Evolutionary conservation across 2,329 filamentous ascomycete species (phyloP).

Genomic region (Paecilomyces dactylethromorphus): DNA sequence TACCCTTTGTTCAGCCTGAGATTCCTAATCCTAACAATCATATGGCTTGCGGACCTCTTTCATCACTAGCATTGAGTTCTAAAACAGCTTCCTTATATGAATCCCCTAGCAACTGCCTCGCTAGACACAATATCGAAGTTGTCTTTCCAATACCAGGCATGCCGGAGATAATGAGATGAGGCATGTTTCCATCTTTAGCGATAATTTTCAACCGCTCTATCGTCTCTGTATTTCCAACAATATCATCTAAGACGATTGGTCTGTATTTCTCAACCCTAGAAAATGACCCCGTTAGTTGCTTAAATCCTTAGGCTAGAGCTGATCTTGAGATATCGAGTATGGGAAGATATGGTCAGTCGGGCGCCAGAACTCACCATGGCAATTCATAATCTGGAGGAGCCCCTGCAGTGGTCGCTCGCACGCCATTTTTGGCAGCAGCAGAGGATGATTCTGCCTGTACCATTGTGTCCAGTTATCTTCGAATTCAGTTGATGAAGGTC

Average conservation of each 20-base stretch:
- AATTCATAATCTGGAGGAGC: slow-evolving; percentile 42
- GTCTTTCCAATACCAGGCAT: slow-evolving; percentile 99
- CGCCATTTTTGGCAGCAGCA: slow-evolving; percentile 34
- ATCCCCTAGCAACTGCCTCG: slow-evolving; percentile 82
- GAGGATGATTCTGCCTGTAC: slow-evolving; percentile 43
- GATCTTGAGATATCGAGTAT: not conserved
- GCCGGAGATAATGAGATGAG: slow-evolving; percentile 97
- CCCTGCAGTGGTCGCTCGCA: slow-evolving; percentile 32
- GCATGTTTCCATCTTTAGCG: slow-evolving; percentile 98
- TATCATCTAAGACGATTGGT: slow-evolving; percentile 88
- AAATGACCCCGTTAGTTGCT: not conserved
- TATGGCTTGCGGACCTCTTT: slow-evolving; percentile 56
- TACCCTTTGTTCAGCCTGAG: not conserved
- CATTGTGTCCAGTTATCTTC: slow-evolving; percentile 20
- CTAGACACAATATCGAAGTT: slow-evolving; percentile 87
- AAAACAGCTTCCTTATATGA: slow-evolving; percentile 96
- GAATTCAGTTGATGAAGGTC: not conserved
- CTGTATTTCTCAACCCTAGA: slow-evolving; percentile 96
- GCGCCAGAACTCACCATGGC: slow-evolving; percentile 34
- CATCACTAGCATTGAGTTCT: slow-evolving; percentile 93
- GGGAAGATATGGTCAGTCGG: not conserved
- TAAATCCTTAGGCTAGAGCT: not conserved
- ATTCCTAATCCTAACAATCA: not conserved
- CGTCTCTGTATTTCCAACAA: slow-evolving; percentile 96
- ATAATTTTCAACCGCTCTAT: slow-evolving; percentile 98